Evolutionary conservation across 495 filamentous ascomycete genomes (phyloP), one percentile per base, ranked within the genome.

Genomic region (Aspergillus homomorphus): DNA sequence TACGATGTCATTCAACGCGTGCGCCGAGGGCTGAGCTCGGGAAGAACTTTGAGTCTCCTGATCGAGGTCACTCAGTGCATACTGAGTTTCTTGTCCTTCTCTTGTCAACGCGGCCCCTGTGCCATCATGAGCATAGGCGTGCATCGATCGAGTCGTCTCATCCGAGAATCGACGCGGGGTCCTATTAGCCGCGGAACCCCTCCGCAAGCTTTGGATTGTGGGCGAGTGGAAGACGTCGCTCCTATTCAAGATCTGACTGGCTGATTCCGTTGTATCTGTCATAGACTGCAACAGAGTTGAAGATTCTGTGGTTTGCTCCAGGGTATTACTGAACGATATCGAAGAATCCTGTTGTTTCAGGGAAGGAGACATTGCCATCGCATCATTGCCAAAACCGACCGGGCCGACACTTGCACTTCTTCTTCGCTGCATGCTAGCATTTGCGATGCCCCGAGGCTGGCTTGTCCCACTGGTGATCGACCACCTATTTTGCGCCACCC

Each of bases 201-300:
- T 62, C 46, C 73, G 69, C 45, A 77, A 55, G 15, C 66, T 71
- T 48, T 73, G 76, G 57, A 93, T 87, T 9, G 89, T 88, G 44
- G 91, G 93, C n/a, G 87, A 87, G 54, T 89, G 85, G 67, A 98
- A 97, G 18, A 96, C 88, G 66, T 94, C 91, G 60, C 90, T 96
- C 21, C 88, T 83, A 45, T 83, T 82, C 14, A 98, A 75, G 16
- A 98, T 96, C 68, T 95, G 90, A 70, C 94, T 97, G 10, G 89
- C 92, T 42, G 93, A 94, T 44, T 83, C 84, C 46, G 79, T 80
- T 6, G 81, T 89, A 42, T 91, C 89, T 44, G 90, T 88, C 66
- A 85, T 85, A 4, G 86, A 88, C n/a, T 89, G 85, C 12, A 84
- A 75, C 16, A 87, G 75, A 14, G 83, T 77, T 15, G 86, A 88